Base-by-base conservation (phyloP, 2,329 filamentous ascomycete species). In the Bisporella sp. region DNA sequence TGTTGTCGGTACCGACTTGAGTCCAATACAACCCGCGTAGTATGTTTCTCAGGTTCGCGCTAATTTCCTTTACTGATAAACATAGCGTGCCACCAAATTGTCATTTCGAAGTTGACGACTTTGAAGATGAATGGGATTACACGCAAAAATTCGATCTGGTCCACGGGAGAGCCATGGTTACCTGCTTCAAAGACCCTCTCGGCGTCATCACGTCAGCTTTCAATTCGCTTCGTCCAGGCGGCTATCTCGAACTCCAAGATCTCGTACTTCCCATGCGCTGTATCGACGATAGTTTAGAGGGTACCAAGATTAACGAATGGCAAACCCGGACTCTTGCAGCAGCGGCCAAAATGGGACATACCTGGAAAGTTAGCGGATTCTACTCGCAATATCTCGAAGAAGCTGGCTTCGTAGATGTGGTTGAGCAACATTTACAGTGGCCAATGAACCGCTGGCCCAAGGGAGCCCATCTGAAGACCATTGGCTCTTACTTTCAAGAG, bases 391-490 rank as follows among this genome's bases (percentile, higher is more conserved):
- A 48, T 40, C 41, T 61, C 31, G 54, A 55, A 29, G 70, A 74
- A 8, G 74, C 71, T 2, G 78, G 78, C 0, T 81, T 81, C 54
- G 71, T 75, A 6, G 74, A 81, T 46, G 69, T 81, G 11, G 68
- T 71, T 12, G 70, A 81, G 59, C 66, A 64, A 12, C 57, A 74
- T 3, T 78, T 74, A 61, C 78, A 76, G 59, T 68, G 79, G 46
- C 78, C 78, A 0, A 69, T 73, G 46, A 78, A 76, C 35, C 68
- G 67, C 5, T 81, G 79, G 79, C 66, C 78, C 1, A 74, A 71
- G 53, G 66, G 58, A 4, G 46, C 52, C 28, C 52, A 47, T 28
- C 45, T 57, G 50, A 62, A 60, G 51, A 42, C 9, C 5, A 31
- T 61, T 13, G 60, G 55, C 3, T 51, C 46, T 5, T 66, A 57